Base-by-base conservation (phyloP, 2,329 filamentous ascomycete genomes). In the Paecilomyces variotii region DNA sequence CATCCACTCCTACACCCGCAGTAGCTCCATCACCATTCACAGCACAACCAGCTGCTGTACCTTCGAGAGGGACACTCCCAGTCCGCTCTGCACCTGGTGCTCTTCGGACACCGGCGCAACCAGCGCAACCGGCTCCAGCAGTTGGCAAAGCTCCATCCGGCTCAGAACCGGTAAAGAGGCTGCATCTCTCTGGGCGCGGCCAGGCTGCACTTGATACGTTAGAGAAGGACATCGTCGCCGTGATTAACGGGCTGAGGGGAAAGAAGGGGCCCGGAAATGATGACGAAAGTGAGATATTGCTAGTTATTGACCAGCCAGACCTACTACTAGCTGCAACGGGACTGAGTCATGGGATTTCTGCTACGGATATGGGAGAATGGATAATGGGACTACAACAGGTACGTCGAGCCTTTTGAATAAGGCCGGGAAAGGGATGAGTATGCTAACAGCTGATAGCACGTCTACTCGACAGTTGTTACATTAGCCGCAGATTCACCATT, bases 401-500 rank as follows among this genome's bases (percentile, higher is more conserved):
- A 74, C 68, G 81, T 77, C 53, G n/a, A 25, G 34, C 32, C 2
- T n/a, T 30, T 35, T 24, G 4, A 5, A 19, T 32, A 30, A 2
- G 25, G 12, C 26, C 4, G 28, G 26, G 28, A 11, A 25, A 45
- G 4, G 27, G 12, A 52, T 14, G 39, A 1, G 32, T 51, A n/a
- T 32, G 55, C 30, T 30, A 12, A 39, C 27, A 45, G 56, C 55
- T 63, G 53, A 56, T 49, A 88, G 84, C 76, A 80, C 63, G 83
- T 86, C 4, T 80, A 91, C 74, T 79, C 87, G 56, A 84, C 85
- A 2, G 73, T 94, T 19, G 65, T 94, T 50, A 84, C 87, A 0
- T 70, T 89, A 27, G 80, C 88, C n/a, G 88, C 90, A 26, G 91
- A 94, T 70, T 79, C 83, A 1, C 86, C 92, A 1, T 80, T 96